Evolutionary conservation across 2,329 filamentous ascomycete species (phyloP), one percentile per base, ranked within the genome.

Genomic region (Arthrobotrys musiformis): DNA sequence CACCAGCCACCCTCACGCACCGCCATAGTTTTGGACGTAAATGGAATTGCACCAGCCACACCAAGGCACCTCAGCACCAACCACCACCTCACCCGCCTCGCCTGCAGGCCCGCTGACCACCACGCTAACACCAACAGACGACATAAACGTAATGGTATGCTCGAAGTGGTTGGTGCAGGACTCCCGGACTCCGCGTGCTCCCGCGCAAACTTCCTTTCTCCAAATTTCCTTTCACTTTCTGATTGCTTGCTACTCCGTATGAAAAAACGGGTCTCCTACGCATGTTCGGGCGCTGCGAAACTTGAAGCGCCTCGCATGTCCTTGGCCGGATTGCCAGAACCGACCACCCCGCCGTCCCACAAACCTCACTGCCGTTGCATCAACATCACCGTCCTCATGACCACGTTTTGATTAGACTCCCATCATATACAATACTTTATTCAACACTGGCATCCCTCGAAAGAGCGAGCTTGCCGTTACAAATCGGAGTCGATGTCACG

Each of bases 401-500:
- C 15, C 60, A 64, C 42, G 7, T 8, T 22, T 9, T 50, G 60
- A 33, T 4, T 24, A 13, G 42, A 35, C 33, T 63, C n/a, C n/a
- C n/a, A n/a, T 33, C 42, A 28, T 35, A 56, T 33, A 56, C 26
- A 17, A 24, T 42, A 30, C 26, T 56, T 58, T 2, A 24, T 8
- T 7, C 33, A 33, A 58, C 33, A 15, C 30, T 13, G 30, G 54
- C 54, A 26, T 40, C 28, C 33, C 42, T 56, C 50, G 26, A 42
- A 46, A 58, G 64, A 26, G 48, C 28, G 37, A 60, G 30, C 46
- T 35, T 30, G 56, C 26, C 26, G 17, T 40, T 58, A 58, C 54
- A 24, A 40, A 26, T 35, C 24, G 54, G 17, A 35, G 73, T 64
- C 66, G 22, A 77, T 77, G 73, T 77, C 73, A 50, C 73, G 73